These are phyloP conservation scores for Leucoagaricus sp. DNA, from an alignment of 1,284 basidiomycete species.

Conservation along the genomic window DNA sequence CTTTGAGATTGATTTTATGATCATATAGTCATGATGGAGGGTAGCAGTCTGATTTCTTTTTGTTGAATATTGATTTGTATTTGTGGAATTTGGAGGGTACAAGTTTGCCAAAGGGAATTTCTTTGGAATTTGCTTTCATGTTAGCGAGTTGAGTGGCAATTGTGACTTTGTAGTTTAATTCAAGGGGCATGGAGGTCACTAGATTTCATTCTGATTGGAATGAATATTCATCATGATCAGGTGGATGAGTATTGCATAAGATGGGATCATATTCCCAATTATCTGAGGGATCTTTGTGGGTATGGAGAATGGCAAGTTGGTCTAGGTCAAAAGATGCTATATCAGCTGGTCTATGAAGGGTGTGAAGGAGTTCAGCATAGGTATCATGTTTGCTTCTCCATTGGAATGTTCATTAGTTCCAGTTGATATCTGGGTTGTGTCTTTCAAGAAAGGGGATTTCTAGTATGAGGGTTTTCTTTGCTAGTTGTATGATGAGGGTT, in stretches of 20 bases:
- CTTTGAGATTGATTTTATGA: too few relatives aligned
- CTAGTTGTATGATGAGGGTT: too few relatives aligned
- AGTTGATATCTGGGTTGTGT: too few relatives aligned
- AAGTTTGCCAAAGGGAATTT: neutral
- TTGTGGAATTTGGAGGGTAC: neutral
- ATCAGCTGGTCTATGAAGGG: neutral
- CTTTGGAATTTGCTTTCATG: neutral
- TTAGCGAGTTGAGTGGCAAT: neutral
- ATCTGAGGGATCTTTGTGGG: neutral
- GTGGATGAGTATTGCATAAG: too few relatives aligned
- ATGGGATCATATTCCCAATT: neutral
- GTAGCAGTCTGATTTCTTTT: too few relatives aligned
- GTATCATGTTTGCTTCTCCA: neutral
- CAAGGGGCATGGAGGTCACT: too few relatives aligned
- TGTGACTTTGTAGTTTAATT: too few relatives aligned
- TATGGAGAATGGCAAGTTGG: neutral
- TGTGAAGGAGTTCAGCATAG: neutral
- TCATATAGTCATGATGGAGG: too few relatives aligned
- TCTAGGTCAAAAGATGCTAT: neutral
- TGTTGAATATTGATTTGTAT: slow-evolving; percentile 9
- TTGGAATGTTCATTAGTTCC: neutral
- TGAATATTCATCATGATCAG: too few relatives aligned
- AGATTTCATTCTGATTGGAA: too few relatives aligned
- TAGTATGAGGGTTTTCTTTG: too few relatives aligned
- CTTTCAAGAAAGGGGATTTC: too few relatives aligned